Evolutionary conservation across 306 rosid genomes (phyloP).

Genomic region (Echinosophora koreensis): DNA sequence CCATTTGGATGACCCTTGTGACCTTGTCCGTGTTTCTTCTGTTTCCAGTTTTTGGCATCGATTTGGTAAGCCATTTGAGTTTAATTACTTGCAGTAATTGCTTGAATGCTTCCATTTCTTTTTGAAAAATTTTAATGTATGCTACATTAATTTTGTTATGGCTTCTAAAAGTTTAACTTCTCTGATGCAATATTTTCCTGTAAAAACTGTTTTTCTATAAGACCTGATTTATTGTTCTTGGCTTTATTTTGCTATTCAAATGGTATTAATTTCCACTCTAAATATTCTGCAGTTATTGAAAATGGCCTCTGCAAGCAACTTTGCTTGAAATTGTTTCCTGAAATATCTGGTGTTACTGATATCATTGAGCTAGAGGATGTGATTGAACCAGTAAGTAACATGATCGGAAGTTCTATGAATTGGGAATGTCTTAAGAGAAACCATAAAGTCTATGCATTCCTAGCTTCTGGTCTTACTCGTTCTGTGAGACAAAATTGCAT

Average conservation of each 20-base stretch:
- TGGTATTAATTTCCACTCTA: conserved; percentile 32
- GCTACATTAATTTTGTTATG: background rate
- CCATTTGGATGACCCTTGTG: conserved; percentile 71
- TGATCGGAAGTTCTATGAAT: conserved; percentile 32
- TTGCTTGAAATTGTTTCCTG: conserved; percentile 70
- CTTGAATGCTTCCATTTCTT: background rate
- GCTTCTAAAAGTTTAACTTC: conserved; percentile 23
- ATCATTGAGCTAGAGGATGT: conserved; percentile 52
- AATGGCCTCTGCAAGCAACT: conserved; percentile 62
- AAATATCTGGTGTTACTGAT: conserved; percentile 49
- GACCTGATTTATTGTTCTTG: conserved; percentile 1
- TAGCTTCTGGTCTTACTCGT: conserved; percentile 58
- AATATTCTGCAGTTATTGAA: conserved; percentile 68
- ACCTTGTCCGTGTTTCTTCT: conserved; percentile 59
- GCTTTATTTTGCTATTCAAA: conserved; percentile 39
- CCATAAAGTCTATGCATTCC: conserved; percentile 57
- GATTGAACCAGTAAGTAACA: conserved; percentile 52
- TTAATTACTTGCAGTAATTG: conserved; percentile 3
- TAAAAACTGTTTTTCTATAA: background rate
- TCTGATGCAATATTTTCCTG: conserved; percentile 24
- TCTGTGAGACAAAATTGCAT: conserved; percentile 55
- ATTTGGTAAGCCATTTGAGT: conserved; percentile 57
- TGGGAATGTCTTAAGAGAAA: conserved; percentile 61
- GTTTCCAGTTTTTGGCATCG: conserved; percentile 64
- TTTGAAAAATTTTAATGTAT: background rate